These are phyloP conservation scores for Hysterium pulicare DNA, from an alignment of 2,329 filamentous ascomycete species.

Conservation along the genomic window DNA sequence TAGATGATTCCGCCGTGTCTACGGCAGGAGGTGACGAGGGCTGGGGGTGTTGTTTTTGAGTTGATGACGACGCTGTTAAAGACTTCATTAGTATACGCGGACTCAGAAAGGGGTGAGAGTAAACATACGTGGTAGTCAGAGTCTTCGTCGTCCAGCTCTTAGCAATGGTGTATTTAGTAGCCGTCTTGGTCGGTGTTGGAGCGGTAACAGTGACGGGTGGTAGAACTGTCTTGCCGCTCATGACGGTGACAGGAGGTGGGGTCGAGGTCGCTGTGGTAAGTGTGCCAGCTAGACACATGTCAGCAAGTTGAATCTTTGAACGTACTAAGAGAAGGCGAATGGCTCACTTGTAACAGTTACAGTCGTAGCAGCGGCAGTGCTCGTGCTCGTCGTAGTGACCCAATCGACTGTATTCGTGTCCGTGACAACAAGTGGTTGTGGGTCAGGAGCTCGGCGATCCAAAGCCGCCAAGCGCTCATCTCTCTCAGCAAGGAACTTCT, in stretches of 20 bases:
- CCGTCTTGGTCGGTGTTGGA: slow-evolving; percentile 21
- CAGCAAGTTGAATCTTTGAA: background rate
- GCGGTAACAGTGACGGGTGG: slow-evolving; percentile 20
- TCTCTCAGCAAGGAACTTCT: slow-evolving; percentile 17
- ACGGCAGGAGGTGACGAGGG: slow-evolving; percentile 7
- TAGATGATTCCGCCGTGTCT: slow-evolving; percentile 6
- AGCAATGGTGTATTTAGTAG: slow-evolving; percentile 17
- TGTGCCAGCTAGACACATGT: slow-evolving; percentile 8
- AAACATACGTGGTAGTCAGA: slow-evolving; percentile 15
- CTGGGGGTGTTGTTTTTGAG: slow-evolving; percentile 11
- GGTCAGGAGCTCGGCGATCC: slow-evolving; percentile 35
- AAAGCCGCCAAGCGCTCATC: slow-evolving; percentile 20
- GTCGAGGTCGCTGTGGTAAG: slow-evolving; percentile 15
- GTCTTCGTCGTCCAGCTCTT: slow-evolving; percentile 15
- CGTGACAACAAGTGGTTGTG: slow-evolving; percentile 31
- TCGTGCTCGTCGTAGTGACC: slow-evolving; percentile 19
- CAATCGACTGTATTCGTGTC: slow-evolving; percentile 26
- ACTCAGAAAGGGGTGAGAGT: background rate
- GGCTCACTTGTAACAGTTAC: slow-evolving; percentile 14
- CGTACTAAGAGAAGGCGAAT: background rate
- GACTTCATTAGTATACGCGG: too few relatives aligned
- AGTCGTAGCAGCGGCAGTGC: slow-evolving; percentile 16
- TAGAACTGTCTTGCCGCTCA: slow-evolving; percentile 15
- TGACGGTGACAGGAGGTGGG: slow-evolving; percentile 20
- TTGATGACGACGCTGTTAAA: slow-evolving; percentile 11